Evolutionary conservation across 352 stramenopile species (phyloP).

Genomic region (Globisporangium abappressorium): DNA sequence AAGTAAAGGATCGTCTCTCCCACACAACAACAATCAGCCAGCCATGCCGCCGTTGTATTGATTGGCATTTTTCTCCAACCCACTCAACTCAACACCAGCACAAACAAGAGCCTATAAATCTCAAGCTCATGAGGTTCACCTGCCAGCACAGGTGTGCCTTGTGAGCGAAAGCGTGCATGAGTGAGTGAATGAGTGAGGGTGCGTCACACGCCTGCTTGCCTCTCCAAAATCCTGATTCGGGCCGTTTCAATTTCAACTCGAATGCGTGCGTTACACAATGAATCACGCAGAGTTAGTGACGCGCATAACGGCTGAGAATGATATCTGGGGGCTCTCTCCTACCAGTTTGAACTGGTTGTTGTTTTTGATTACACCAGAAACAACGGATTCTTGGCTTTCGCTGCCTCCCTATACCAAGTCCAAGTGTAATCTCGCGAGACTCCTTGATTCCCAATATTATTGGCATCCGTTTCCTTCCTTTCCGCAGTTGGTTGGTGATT

Average conservation of each 20-base stretch:
- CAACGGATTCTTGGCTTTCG: background rate
- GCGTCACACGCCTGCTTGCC: background rate
- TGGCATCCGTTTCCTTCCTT: background rate
- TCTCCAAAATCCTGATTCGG: background rate
- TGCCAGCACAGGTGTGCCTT: background rate
- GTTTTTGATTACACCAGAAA: background rate
- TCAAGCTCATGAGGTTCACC: background rate
- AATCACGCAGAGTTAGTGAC: background rate
- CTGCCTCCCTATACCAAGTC: conserved; percentile 4
- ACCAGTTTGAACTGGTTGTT: background rate
- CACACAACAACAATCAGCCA: background rate
- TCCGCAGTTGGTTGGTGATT: background rate
- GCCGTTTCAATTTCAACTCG: background rate
- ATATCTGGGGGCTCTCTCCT: too few species aligned
- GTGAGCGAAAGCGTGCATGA: background rate
- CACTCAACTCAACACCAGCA: background rate
- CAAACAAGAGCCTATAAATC: background rate
- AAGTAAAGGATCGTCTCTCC: background rate
- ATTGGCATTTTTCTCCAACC: background rate
- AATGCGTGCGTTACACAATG: background rate
- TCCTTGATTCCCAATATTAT: background rate
- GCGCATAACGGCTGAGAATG: background rate
- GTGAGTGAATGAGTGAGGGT: too few species aligned
- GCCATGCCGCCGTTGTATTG: background rate
- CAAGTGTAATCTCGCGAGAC: background rate